phyloP scores from a whole-genome alignment of 371 early-diverging fungal species.

The Apophysomyces ossiformis region DNA sequence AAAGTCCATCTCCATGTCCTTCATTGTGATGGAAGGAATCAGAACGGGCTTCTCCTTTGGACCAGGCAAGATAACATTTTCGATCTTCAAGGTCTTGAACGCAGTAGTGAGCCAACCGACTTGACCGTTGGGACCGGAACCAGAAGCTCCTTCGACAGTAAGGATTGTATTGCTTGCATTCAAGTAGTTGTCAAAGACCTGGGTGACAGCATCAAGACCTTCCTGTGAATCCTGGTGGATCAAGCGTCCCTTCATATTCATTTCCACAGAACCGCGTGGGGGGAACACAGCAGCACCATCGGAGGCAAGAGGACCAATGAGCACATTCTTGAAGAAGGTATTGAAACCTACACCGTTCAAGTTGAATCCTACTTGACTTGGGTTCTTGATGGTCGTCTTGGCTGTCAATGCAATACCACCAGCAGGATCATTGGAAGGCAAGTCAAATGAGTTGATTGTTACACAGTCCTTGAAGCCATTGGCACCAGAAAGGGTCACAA shows the following conservation, averaged over 20 bases:
- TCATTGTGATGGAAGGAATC: constrained; percentile 40
- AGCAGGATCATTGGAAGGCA: constrained; percentile 60
- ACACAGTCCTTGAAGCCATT: constrained; percentile 60
- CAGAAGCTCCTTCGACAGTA: constrained; percentile 57
- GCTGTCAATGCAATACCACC: constrained; percentile 62
- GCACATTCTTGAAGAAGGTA: constrained; percentile 30
- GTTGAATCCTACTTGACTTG: constrained; percentile 61
- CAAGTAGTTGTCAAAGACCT: constrained; percentile 59
- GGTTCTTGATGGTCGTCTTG: constrained; percentile 52
- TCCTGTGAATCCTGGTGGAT: constrained; percentile 49
- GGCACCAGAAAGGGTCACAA: constrained; percentile 56
- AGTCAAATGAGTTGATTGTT: constrained; percentile 54
- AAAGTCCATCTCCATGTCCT: constrained; percentile 56
- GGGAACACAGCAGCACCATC: constrained; percentile 43
- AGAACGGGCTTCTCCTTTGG: constrained; percentile 20
- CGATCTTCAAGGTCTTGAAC: constrained; percentile 55
- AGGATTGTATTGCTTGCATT: constrained; percentile 50
- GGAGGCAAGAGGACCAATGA: constrained; percentile 43
- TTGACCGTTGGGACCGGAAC: constrained; percentile 55
- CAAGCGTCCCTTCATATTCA: constrained; percentile 60
- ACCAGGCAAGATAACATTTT: constrained; percentile 50
- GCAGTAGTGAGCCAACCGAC: constrained; percentile 64
- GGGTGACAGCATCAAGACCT: constrained; percentile 56
- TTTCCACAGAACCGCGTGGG: constrained; percentile 29
- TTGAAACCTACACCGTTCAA: constrained; percentile 44